Evolutionary conservation across 2,329 filamentous ascomycete genomes (phyloP), one percentile per base, ranked within the genome.

Genomic region (Endoconidiophora laricicola): DNA sequence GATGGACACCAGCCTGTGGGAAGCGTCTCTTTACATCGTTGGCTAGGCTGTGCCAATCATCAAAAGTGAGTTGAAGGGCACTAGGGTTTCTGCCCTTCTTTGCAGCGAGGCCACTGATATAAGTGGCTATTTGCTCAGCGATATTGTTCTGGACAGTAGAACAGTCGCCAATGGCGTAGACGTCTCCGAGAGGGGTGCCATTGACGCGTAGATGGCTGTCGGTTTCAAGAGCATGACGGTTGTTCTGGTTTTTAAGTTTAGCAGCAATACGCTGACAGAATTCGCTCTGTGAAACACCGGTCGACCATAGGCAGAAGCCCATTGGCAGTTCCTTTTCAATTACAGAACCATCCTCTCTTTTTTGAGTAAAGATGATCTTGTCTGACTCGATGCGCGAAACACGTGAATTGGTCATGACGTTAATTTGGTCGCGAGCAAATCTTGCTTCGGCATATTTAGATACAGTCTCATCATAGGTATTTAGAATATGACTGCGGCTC

Each of bases 261-360:
- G 74, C 69, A 2, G 88, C 81, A 24, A 98, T 68, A 16, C 69
- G 81, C 64, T 86, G 76, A 61, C 78, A 83, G 56, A 98, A 79
- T 23, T 83, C 75, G 3, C 86, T 84, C 61, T 94, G 91, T 0
- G 88, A 72, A 40, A 98, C 90, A 54, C 91, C 91, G 0, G 91
- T 98, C 0, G 91, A 96, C 91, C 91, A 98, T 12, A 98, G 72
- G 59, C 91, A 96, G 68, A 98, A 94, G 24, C 87, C 91, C 71
- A 86, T 88, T 0, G 91, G 90, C 0, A 98, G 77, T 59, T 98
- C 91, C 63, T 98, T 98, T 22, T 79, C 83, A n/a, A 94, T 58
- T 0, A 80, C 65, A 26, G 78, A 76, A 41, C 86, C 87, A 49
- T 86, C 70, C 3, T 83, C 76, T 45, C 72, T 71, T 60, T 85